Evolutionary conservation across 2,329 filamentous ascomycete species (phyloP).

Genomic region (Claviceps pusilla): DNA sequence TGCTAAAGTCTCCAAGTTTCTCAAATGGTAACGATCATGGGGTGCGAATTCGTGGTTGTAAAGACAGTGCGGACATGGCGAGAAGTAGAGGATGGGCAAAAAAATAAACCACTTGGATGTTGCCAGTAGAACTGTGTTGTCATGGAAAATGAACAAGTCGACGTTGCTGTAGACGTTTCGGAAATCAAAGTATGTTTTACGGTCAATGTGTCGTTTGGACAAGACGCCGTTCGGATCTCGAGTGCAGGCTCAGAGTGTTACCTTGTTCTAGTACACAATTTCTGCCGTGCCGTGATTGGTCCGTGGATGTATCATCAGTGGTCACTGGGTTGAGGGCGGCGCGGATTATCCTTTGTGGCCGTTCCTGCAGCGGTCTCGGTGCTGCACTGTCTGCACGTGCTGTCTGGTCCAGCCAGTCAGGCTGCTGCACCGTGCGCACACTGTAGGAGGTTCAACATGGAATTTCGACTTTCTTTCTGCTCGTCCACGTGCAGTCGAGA

Average conservation of each 20-base stretch:
- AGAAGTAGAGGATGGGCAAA: not conserved
- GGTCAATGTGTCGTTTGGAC: not conserved
- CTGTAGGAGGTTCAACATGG: too few species aligned
- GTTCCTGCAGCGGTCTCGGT: not conserved
- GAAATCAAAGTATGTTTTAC: not conserved
- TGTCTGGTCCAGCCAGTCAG: too few species aligned
- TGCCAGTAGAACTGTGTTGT: not conserved
- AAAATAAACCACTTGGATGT: too few species aligned
- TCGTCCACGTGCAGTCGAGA: too few species aligned
- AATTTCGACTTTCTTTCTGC: too few species aligned
- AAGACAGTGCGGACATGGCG: constrained; percentile 10
- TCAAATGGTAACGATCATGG: constrained; percentile 6
- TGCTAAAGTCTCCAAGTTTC: constrained; percentile 5
- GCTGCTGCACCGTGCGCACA: too few species aligned
- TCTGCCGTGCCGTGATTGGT: not conserved
- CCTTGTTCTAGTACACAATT: not conserved
- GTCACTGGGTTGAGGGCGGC: constrained; percentile 3
- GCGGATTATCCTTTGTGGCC: constrained; percentile 6
- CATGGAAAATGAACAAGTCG: not conserved
- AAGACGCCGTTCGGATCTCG: not conserved
- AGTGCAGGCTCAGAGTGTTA: not conserved
- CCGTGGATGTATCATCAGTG: not conserved
- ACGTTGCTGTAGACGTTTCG: not conserved
- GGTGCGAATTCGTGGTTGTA: constrained; percentile 3
- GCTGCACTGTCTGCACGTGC: too few species aligned